phyloP scores from a whole-genome alignment of 1,139 yeast species.

The Nakaseomyces delphensis region DNA sequence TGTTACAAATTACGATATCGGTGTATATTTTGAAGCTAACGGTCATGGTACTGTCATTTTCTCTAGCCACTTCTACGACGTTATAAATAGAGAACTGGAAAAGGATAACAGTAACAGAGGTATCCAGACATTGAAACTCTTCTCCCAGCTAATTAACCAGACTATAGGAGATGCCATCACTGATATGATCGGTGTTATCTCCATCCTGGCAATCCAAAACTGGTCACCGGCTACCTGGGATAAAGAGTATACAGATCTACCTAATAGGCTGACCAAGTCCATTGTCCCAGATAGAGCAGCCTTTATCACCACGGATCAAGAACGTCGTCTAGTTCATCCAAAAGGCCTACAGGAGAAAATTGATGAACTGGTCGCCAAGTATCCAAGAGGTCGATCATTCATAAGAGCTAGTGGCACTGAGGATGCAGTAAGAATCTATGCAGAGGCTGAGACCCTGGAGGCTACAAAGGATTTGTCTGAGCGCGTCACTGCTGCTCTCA shows the following conservation, averaged over 20 bases:
- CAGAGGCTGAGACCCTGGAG: constrained; percentile 61
- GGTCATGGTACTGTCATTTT: constrained; percentile 98
- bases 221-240: constrained; percentile 69
- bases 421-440: constrained; percentile 91
- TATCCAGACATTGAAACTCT: constrained; percentile 43
- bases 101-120: constrained; percentile 37
- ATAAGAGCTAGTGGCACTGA: constrained; percentile 98
- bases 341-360: constrained; percentile 66
- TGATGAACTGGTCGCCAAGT: constrained; percentile 53
- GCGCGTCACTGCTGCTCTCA: constrained; percentile 35
- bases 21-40: constrained; percentile 94
- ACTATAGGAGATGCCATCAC: constrained; percentile 97
- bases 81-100: constrained; percentile 25
- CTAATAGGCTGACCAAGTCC: constrained; percentile 75
- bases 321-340: constrained; percentile 71
- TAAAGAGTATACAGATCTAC: constrained; percentile 67
- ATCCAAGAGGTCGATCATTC: constrained; percentile 67
- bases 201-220: constrained; percentile 50
- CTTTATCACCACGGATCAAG: constrained; percentile 86
- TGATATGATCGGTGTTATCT: constrained; percentile 70
- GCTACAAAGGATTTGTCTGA: constrained; percentile 49
- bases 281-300: constrained; percentile 71
- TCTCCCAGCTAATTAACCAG: constrained; percentile 75
- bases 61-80: constrained; percentile 45
- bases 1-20: constrained; percentile 76